phyloP scores from a whole-genome alignment of 441 rosid genomes.

The Gossypium lobatum region DNA sequence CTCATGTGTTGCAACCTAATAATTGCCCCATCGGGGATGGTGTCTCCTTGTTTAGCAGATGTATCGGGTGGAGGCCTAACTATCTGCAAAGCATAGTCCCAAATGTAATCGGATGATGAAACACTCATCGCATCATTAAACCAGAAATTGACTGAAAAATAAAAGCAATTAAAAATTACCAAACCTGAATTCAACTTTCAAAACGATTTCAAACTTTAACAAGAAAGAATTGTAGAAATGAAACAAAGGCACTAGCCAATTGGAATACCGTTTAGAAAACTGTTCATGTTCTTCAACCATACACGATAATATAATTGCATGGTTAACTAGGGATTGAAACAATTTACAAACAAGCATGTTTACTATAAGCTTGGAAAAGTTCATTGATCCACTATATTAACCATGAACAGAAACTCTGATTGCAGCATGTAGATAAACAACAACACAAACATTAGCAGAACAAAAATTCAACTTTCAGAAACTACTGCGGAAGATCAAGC shows the following conservation, averaged over 20 bases:
- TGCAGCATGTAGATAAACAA: neutral
- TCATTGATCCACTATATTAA: neutral
- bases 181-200: neutral
- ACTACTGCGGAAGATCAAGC: neutral
- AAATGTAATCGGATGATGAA: neutral
- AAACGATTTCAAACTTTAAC: neutral
- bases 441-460: neutral
- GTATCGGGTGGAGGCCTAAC: conserved; percentile 61
- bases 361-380: neutral
- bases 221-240: neutral
- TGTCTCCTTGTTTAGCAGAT: conserved; percentile 76
- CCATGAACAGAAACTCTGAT: neutral
- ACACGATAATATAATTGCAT: neutral
- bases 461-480: neutral
- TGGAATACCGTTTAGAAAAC: too few species aligned
- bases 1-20: conserved; percentile 86
- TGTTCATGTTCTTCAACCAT: neutral
- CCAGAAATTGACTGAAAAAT: neutral
- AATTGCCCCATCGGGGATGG: conserved; percentile 55
- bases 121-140: neutral
- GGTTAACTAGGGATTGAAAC: too few species aligned
- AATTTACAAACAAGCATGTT: neutral
- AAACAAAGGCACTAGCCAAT: neutral
- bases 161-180: neutral
- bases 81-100: conserved; percentile 36